A percentile compares a stretch with the other conserved stretches of the same genome.
These are phyloP conservation scores for Chlorella sorokiniana DNA, from an alignment of 139 green algal genomes.

Conservation along the genomic window DNA sequence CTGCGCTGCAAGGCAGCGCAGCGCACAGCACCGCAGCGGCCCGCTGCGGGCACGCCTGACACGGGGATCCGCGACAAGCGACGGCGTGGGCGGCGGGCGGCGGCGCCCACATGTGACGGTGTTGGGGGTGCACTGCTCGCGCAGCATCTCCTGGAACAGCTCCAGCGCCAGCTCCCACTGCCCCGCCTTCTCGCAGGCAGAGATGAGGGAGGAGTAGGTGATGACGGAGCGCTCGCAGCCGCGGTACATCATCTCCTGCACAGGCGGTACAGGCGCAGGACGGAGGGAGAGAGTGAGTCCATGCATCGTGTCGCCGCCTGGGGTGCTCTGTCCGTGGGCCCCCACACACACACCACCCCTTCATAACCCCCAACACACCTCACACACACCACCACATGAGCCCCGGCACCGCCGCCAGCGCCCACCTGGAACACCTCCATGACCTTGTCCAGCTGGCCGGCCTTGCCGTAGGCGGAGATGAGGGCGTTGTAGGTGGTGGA, in stretches of 20 bases:
- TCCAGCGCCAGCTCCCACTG: slow-evolving; percentile 53
- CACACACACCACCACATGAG: neutral
- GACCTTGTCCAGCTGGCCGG: slow-evolving; percentile 58
- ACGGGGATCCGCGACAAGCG: no score
- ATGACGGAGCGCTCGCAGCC: slow-evolving; percentile 78
- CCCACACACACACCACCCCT: neutral
- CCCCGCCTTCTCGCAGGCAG: slow-evolving; percentile 75
- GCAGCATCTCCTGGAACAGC: slow-evolving; percentile 54
- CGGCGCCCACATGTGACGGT: slow-evolving; percentile 37
- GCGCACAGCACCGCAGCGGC: no score
- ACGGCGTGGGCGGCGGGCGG: neutral
- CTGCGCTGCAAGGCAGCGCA: slow-evolving; percentile 46
- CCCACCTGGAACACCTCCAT: slow-evolving; percentile 68
- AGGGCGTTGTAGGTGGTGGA: slow-evolving; percentile 86
- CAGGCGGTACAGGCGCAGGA: neutral
- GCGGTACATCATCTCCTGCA: slow-evolving; percentile 73
- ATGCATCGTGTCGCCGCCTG: no score
- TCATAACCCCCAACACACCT: neutral
- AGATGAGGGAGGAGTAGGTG: slow-evolving; percentile 89
- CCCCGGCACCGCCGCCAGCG: no score
- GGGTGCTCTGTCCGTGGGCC: neutral
- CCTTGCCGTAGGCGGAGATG: slow-evolving; percentile 80
- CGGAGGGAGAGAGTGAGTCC: neutral
- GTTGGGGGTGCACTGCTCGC: slow-evolving; percentile 51
- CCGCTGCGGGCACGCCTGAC: no score